phyloP scores from a whole-genome alignment of 140 eudicot species.

The Anethum foeniculum region DNA sequence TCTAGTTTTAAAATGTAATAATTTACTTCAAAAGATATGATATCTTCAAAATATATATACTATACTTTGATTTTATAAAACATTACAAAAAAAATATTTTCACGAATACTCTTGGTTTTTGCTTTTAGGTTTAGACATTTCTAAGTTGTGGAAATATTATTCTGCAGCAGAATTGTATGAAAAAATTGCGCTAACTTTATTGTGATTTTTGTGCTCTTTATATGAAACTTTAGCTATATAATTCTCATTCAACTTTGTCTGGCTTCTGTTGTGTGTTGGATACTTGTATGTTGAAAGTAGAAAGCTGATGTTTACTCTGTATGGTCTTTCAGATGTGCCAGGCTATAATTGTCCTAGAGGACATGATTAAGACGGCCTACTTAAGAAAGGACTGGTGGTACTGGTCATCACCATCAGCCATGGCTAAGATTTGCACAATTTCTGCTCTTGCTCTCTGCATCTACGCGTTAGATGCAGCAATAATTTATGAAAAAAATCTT shows the following conservation, averaged over 20 bases:
- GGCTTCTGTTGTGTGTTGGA: not conserved
- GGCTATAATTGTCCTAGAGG: slow-evolving; percentile 70
- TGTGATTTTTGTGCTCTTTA: not conserved
- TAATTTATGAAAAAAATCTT: slow-evolving; percentile 45
- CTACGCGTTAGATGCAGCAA: slow-evolving; percentile 67
- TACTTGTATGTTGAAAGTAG: slow-evolving; percentile 30
- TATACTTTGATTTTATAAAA: not conserved
- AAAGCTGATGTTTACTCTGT: not conserved
- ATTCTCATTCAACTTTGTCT: not conserved
- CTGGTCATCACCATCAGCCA: slow-evolving; percentile 90
- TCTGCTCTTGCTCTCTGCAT: slow-evolving; percentile 83
- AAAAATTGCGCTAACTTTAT: slow-evolving; percentile 48
- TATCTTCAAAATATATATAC: not conserved
- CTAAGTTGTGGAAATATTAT: slow-evolving; percentile 16
- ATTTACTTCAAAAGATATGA: not conserved
- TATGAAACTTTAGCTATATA: not conserved
- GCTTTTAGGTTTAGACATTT: not conserved
- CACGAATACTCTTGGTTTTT: not conserved
- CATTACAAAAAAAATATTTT: not conserved
- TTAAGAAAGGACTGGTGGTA: slow-evolving; percentile 86
- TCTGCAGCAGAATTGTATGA: slow-evolving; percentile 60
- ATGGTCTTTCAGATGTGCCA: slow-evolving; percentile 59
- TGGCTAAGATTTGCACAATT: slow-evolving; percentile 62
- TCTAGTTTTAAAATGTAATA: not conserved
- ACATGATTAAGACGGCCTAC: slow-evolving; percentile 61